Conservation (phyloP, 257 asterid species). For the Leonotis leonurus region DNA sequence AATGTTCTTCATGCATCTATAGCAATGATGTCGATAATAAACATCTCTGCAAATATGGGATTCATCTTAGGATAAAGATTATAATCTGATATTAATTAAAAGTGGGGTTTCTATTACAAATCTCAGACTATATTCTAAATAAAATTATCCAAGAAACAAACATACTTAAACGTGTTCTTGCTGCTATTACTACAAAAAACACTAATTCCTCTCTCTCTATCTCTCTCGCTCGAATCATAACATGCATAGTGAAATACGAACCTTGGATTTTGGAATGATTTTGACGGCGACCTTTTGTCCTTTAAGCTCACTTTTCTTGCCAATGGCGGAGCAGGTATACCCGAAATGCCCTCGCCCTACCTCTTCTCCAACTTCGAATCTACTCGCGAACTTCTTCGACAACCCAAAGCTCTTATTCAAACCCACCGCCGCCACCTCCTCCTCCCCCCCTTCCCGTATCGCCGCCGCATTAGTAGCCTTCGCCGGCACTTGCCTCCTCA, state of each 20-base stretch:
- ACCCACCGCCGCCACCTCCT: constrained; percentile 17
- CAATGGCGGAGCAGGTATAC: constrained; percentile 50
- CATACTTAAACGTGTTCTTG: too few relatives aligned
- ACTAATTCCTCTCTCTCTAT: too few relatives aligned
- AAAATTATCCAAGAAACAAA: too few relatives aligned
- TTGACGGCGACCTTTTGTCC: constrained; percentile 67
- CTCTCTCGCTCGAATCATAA: too few relatives aligned
- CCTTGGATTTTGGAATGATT: constrained; percentile 62
- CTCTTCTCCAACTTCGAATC: constrained; percentile 52
- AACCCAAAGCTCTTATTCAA: constrained; percentile 64
- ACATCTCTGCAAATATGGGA: too few relatives aligned
- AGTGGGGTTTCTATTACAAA: too few relatives aligned
- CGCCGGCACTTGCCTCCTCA: constrained; percentile 11
- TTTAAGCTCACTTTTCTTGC: constrained; percentile 54
- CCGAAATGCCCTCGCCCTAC: constrained; percentile 77
- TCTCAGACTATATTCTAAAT: too few relatives aligned
- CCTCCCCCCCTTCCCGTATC: constrained; percentile 18
- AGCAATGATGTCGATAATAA: too few relatives aligned
- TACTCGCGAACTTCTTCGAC: constrained; percentile 40
- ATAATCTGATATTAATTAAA: too few relatives aligned
- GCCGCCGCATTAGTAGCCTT: constrained; percentile 26
- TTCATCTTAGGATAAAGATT: too few relatives aligned
- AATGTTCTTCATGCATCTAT: too few relatives aligned
- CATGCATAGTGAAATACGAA: neutral
- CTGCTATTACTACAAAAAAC: too few relatives aligned